Base-by-base conservation (phyloP, 345 rosid genomes). In the Eucalyptus grandis region DNA sequence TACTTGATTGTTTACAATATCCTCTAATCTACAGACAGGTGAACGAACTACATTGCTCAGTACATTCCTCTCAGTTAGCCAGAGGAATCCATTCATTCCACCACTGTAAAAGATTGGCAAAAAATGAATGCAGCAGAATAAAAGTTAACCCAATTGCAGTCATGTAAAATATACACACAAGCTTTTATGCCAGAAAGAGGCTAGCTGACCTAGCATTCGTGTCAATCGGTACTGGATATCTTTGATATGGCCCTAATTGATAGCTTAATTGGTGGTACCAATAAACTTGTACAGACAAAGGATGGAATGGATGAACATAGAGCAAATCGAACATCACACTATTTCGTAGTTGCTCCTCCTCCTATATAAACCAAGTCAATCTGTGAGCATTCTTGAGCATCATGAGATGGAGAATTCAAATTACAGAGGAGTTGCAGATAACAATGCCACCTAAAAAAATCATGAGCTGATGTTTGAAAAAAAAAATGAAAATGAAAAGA, bases 81-180 rank as follows among this genome's bases (percentile, higher is more conserved):
- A 96, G 90, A 98, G 90, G 92, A 80, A 97, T 37, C 99, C 99
- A 89, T 95, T 98, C 98, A 96, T 96, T 89, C 98, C 99, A 93
- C 93, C 94, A 92, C 99, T 98, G 96, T 89, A 92, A 91, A 58
- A 90, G 34, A 53, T 88, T 83, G 86, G 90, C 69, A 89, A 88
- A 90, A 72, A 30, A 89, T 93, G 90, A 56, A 87, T 65, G 87
- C 54, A 44, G 87, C 72, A 53, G 24, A 86, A 60, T 47, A n/a
- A 49, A 91, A 80, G 44, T 69, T 81, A 62, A 62, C 22, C 69
- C 56, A 51, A 82, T 65, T 91, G 81, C 50, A 51, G 50, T 2
- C 46, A 34, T 46, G 31, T 37, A 31, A 87, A 67, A 89, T 44
- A 60, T 77, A 21, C 85, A 51, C 49, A 90, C 49, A 85, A 86